Evolutionary conservation across 257 asterid species (phyloP), one percentile per base, ranked within the genome.

Genomic region (Solanum piurae): DNA sequence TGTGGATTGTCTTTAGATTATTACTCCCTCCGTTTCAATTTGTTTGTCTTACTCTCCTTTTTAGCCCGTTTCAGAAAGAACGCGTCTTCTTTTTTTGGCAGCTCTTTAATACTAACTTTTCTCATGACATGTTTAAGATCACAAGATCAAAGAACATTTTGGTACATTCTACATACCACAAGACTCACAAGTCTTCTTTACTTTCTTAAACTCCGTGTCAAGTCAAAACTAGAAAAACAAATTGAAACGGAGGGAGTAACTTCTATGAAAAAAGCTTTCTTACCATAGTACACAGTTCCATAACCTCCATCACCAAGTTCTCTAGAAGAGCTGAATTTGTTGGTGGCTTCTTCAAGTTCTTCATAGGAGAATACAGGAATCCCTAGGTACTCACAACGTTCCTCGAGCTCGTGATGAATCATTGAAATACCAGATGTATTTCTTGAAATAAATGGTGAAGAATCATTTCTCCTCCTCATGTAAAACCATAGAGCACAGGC

Each of bases 221-320:
- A 69, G 12, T 69, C 76, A 69, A 69, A 69, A 69, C 12, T 5
- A 69, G 76, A 69, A 5, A 69, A 29, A 69, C 23, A 69, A 69
- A 69, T 29, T 69, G 76, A 69, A 69, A 69, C 23, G 23, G 21
- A 27, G 37, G 5, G 11, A 29, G 23, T 29, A 72, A 72, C 25
- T 69, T 29, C 55, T 23, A 38, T 23, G 58, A 23, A 21, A 52
- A 33, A 76, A 21, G 5, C 58, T 38, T n/a, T 64, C 87, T 87
- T 66, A 87, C 89, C 89, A 87, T 87, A 72, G 74, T 87, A 87
- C 34, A 87, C 89, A 46, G 72, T 83, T 55, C 89, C 89, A 69
- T 40, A 87, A 23, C 87, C 89, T 23, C 89, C 89, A 80, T 87
- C 87, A 62, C 89, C 89, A 31, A 87, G 87, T 33, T 87, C 40